phyloP scores from a whole-genome alignment of 345 rosid species.

The Populus pruinosa region DNA sequence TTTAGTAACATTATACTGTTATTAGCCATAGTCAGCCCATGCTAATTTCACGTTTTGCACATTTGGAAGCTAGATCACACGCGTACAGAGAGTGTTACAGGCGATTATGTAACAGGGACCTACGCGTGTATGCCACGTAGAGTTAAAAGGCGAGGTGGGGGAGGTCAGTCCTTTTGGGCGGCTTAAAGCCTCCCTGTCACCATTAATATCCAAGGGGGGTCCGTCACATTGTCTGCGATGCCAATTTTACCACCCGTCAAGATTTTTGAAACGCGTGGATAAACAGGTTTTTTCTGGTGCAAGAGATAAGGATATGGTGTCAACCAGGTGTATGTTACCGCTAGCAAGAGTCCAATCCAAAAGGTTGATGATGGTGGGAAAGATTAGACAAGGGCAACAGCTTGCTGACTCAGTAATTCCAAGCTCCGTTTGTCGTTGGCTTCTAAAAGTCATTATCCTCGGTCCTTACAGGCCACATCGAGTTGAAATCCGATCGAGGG shows the following conservation, averaged over 20 bases:
- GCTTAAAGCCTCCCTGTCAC: slow-evolving; percentile 6
- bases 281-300: too few relatives aligned
- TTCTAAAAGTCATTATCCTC: background rate
- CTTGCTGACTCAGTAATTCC: background rate
- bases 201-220: background rate
- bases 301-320: too few relatives aligned
- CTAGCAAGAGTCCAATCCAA: background rate
- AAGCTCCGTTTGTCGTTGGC: background rate
- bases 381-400: background rate
- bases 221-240: background rate
- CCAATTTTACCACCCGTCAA: background rate
- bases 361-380: background rate
- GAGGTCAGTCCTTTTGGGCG: slow-evolving; percentile 18
- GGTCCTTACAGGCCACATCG: background rate
- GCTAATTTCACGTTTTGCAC: background rate
- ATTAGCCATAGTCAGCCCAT: background rate
- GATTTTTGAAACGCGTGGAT: background rate
- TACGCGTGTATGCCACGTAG: background rate
- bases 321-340: background rate
- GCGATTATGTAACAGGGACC: background rate
- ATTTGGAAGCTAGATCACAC: background rate
- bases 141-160: background rate
- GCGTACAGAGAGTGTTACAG: background rate
- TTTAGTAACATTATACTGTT: background rate
- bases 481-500: background rate